Percentiles rank a stretch among this genome's conserved stretches.
Conservation (phyloP, 1,284 basidiomycete species). For the Albatrellus sp. region DNA sequence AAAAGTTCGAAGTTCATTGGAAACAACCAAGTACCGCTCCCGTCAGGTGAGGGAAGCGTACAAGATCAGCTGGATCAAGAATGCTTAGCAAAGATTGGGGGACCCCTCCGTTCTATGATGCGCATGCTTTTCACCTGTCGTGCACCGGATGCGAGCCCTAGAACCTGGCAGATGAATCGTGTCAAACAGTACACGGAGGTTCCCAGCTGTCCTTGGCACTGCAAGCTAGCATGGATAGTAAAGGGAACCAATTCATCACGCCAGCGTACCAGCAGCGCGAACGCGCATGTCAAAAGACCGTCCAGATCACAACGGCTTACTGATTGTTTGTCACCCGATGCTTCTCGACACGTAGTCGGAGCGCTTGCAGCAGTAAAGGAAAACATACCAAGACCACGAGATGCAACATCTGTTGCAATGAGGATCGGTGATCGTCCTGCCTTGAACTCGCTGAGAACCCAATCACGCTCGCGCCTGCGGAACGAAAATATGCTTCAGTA, state of each 20-base stretch:
- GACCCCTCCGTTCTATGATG: slow-evolving; percentile 30
- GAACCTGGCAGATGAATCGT: slow-evolving; percentile 23
- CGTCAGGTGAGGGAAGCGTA: slow-evolving; percentile 21
- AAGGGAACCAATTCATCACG: slow-evolving; percentile 12
- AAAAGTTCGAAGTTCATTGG: slow-evolving; percentile 33
- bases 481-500: slow-evolving; percentile 3
- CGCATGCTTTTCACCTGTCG: slow-evolving; percentile 35
- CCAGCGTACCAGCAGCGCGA: slow-evolving; percentile 11
- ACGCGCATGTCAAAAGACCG: slow-evolving; percentile 4
- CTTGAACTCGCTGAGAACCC: slow-evolving; percentile 98
- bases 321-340: slow-evolving; percentile 13
- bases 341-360: slow-evolving; percentile 19
- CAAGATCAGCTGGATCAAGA: slow-evolving; percentile 22
- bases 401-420: slow-evolving; percentile 96
- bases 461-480: slow-evolving; percentile 89
- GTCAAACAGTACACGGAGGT: slow-evolving; percentile 9
- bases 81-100: slow-evolving; percentile 23
- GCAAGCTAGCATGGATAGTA: slow-evolving; percentile 6
- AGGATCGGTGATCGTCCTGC: slow-evolving; percentile 94
- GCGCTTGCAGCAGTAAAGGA: slow-evolving; percentile 22
- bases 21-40: slow-evolving; percentile 21
- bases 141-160: slow-evolving; percentile 37
- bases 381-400: slow-evolving; percentile 98
- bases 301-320: slow-evolving; percentile 8
- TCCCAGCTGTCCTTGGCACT: slow-evolving; percentile 6